Evolutionary conservation across 2,329 filamentous ascomycete species (phyloP), one percentile per base, ranked within the genome.

Genomic region (Diaporthe destruens): DNA sequence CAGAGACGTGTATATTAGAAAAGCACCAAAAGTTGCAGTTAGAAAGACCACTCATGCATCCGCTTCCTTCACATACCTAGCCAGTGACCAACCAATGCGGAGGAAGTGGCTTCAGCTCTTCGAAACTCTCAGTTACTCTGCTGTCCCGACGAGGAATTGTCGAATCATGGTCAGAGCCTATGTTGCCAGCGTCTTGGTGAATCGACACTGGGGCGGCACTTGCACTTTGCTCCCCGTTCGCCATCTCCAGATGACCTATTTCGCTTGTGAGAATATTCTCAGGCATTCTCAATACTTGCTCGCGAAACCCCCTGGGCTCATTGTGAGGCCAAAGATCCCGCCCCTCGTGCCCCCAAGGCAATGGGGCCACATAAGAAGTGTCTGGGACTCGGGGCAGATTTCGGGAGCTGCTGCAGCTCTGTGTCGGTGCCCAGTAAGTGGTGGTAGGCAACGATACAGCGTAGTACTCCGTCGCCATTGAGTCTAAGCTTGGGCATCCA

Each of bases 261-360:
- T 65, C 61, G 14, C 49, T 47, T 32, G 36, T 36, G 18, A 65
- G 44, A 36, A 65, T 65, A 3, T 36, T 39, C n/a, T 47, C 18
- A 6, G 32, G 29, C 12, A 65, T n/a, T 47, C 20, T 65, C 7
- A 39, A 18, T 25, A 65, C 25, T 12, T 25, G 32, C n/a, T 51
- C 44, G 12, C 44, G 61, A 32, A 65, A 51, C 11, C 7, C 18
- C 1, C 51, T 8, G 8, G 61, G 23, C 44, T 36, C 29, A 7
- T 36, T 25, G 14, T 3, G 23, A 47, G 61, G 20, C 20, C 61
- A 65, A 14, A n/a, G 2, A 14, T 25, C 20, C 29, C 51, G 7
- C 12, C 6, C 25, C 8, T 51, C 61, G 12, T 25, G 32, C 7
- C 4, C 29, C 6, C 44, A 18, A 9, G 20, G 2, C 3, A 32